Evolutionary conservation across 78 protist species (phyloP).

Genomic region (Speleostelium caveatum): DNA sequence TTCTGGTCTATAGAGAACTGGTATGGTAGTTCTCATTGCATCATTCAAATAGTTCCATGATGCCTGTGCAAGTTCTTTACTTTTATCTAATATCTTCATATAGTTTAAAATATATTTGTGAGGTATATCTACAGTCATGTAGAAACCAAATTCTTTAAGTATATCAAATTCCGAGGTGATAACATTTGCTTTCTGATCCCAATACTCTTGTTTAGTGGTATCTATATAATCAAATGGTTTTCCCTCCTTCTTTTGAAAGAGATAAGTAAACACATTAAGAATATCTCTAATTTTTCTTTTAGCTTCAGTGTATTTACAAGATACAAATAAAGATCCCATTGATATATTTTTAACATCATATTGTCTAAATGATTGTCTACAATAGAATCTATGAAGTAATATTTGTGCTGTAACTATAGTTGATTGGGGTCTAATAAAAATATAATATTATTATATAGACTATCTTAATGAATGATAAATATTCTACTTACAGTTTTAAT

Average conservation of each 20-base stretch:
- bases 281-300: conserved; percentile 49
- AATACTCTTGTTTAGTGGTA: conserved; percentile 48
- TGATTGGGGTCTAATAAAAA: conserved; percentile 83
- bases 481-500: conserved; percentile 39
- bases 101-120: conserved; percentile 82
- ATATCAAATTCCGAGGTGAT: conserved; percentile 69
- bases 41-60: conserved; percentile 94
- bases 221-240: conserved; percentile 24
- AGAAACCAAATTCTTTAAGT: conserved; percentile 68
- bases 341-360: conserved; percentile 59
- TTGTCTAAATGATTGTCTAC: conserved; percentile 72
- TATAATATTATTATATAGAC: background rate
- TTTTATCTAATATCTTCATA: conserved; percentile 35
- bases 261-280: conserved; percentile 21
- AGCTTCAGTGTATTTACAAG: conserved; percentile 22
- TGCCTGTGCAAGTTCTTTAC: conserved; percentile 82
- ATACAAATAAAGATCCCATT: conserved; percentile 47
- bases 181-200: conserved; percentile 73
- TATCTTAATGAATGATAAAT: background rate
- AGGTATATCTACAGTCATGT: conserved; percentile 82
- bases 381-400: conserved; percentile 92
- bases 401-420: conserved; percentile 91
- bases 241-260: conserved; percentile 30
- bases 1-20: conserved; percentile 84
- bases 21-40: conserved; percentile 83